Base-by-base conservation (phyloP, 2,329 filamentous ascomycete species). In the Gremmenia infestans region DNA sequence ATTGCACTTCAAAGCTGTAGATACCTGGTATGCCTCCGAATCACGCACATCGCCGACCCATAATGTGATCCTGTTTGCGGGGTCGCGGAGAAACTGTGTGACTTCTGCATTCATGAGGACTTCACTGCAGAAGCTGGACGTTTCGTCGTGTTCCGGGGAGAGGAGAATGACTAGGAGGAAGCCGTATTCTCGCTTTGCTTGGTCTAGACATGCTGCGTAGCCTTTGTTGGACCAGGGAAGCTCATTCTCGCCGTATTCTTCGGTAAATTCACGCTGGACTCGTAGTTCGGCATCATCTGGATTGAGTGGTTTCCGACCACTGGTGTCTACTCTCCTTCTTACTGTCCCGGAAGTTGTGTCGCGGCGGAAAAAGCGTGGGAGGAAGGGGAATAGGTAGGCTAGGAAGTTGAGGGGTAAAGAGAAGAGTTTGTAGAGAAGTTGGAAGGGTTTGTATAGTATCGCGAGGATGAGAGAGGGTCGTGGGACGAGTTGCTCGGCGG, bases 21-120 rank as follows among this genome's bases (percentile, higher is more conserved):
- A 85, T 42, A 97, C 91, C 70, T 97, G 91, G 72, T 95, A 97
- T 5, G 93, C 90, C 74, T 99, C 94, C 3, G 91, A 88, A 70
- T 99, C 94, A 60, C 91, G 83, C 0, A 97, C 88, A 64, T 91
- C 96, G 48, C 94, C 94, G 42, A 88, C 91, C 94, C 94, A 99
- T 2, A 99, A 73, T 37, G 97, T 77, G 32, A 97, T 82, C 68
- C 93, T 88, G 71, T 91, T 91, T 36, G 78, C 73, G 0, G 88
- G 82, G 57, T 93, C 82, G 61, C 84, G 86, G 64, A 97, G 72
- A 66, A 91, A 96, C 5, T 79, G 75, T 11, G 86, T 78, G 3
- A 97, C 85, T 45, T 92, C 86, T 1, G 83, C 81, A 1, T 87
- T 81, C 7, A 97, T 80, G 0, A 99, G 79, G 0, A 91, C 97